phyloP scores from a whole-genome alignment of 495 filamentous ascomycete genomes.

The Clohesyomyces aquaticus region DNA sequence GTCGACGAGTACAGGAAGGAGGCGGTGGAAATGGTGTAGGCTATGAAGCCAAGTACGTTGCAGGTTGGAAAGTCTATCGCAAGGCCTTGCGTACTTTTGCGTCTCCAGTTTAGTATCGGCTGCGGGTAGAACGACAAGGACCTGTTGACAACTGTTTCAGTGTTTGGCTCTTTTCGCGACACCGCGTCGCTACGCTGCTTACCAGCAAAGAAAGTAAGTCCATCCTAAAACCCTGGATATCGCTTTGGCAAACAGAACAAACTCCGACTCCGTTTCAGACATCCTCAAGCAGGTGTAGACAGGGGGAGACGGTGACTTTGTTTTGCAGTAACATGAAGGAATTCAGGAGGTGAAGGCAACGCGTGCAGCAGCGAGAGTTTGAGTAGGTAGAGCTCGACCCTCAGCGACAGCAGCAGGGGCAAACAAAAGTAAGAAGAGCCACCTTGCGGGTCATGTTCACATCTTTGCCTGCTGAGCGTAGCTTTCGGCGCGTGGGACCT shows the following conservation, averaged over 20 bases:
- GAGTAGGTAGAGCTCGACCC: too few species aligned
- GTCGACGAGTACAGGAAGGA: conserved; percentile 76
- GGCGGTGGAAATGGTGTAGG: conserved; percentile 73
- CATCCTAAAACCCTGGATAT: conserved; percentile 40
- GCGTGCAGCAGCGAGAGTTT: too few species aligned
- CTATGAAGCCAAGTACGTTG: conserved; percentile 80
- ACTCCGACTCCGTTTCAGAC: conserved; percentile 11
- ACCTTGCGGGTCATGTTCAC: neutral
- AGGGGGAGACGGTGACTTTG: neutral
- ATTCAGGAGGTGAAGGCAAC: neutral
- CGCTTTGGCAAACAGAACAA: conserved; percentile 31
- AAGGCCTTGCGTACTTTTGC: conserved; percentile 76
- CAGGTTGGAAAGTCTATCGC: conserved; percentile 84
- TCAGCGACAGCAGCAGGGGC: neutral
- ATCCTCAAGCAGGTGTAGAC: neutral
- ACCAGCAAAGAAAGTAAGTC: conserved; percentile 47
- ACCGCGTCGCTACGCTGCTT: too few species aligned
- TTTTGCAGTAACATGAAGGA: neutral
- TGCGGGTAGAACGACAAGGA: conserved; percentile 93
- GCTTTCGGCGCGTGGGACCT: neutral
- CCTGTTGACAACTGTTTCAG: conserved; percentile 50
- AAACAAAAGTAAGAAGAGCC: neutral
- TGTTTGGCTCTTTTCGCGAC: conserved; percentile 5
- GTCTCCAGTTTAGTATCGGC: conserved; percentile 71
- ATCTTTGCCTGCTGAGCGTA: neutral